phyloP scores from a whole-genome alignment of 345 rosid genomes.

The Eucalyptus rudis region DNA sequence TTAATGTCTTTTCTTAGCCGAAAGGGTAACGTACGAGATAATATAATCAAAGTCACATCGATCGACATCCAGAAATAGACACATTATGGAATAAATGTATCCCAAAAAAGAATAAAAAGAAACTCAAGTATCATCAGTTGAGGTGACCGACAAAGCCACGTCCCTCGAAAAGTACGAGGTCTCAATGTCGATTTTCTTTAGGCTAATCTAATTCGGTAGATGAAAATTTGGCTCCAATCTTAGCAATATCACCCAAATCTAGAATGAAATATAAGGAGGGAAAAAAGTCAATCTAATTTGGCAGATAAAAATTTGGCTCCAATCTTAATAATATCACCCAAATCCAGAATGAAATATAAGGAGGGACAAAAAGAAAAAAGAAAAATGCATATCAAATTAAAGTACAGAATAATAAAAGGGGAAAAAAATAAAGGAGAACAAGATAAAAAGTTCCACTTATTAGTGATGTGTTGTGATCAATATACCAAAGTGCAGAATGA shows the following conservation, averaged over 20 bases:
- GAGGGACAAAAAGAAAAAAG: neutral
- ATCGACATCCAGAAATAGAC: neutral
- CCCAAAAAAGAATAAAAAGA: neutral
- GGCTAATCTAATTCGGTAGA: neutral
- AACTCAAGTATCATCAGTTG: neutral
- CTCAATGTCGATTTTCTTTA: neutral
- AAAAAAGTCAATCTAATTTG: too few relatives aligned
- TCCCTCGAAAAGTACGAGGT: neutral
- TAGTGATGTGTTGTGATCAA: neutral
- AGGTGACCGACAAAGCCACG: neutral
- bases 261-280: neutral
- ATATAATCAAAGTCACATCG: neutral
- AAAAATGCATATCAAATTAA: neutral
- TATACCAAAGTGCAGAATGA: too few relatives aligned
- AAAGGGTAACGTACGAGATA: neutral
- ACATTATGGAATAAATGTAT: neutral
- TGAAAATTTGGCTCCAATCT: neutral
- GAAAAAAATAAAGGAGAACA: neutral
- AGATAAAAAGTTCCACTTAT: neutral
- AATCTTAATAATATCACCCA: neutral
- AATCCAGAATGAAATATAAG: neutral
- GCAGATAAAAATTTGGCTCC: too few relatives aligned
- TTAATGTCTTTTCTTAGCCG: neutral
- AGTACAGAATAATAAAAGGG: neutral
- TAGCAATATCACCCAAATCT: neutral